Conservation (phyloP, 768 basidiomycete species). For the Russula earlei region DNA sequence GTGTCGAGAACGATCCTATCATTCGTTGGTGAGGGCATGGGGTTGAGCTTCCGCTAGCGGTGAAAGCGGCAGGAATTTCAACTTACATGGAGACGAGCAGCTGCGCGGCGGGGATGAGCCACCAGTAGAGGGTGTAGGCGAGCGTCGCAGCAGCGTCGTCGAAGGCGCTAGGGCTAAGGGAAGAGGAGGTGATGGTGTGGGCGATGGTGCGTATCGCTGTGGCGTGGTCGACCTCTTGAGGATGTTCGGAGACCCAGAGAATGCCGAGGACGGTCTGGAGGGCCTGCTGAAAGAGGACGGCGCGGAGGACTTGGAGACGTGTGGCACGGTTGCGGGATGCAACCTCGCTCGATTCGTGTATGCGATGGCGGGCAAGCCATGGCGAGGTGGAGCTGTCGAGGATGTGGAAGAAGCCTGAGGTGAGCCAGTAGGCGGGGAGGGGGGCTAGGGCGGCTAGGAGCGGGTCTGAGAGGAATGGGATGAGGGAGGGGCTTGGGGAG, state of each 20-base stretch:
- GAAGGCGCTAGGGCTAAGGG: slow-evolving; percentile 27
- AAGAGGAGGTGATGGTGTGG: neutral
- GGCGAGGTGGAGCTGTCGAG: slow-evolving; percentile 72
- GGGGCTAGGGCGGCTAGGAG: slow-evolving; percentile 65
- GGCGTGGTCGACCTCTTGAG: slow-evolving; percentile 10
- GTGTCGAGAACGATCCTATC: slow-evolving; percentile 87
- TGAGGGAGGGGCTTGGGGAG: slow-evolving; percentile 33
- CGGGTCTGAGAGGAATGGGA: slow-evolving; percentile 60
- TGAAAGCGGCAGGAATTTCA: neutral
- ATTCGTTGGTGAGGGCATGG: no score
- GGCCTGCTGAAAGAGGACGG: slow-evolving; percentile 79
- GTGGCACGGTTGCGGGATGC: slow-evolving; percentile 65
- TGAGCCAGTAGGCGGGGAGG: slow-evolving; percentile 73
- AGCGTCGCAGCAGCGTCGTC: slow-evolving; percentile 29
- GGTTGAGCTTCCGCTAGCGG: no score
- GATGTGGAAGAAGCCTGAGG: slow-evolving; percentile 70
- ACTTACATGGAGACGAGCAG: slow-evolving; percentile 78
- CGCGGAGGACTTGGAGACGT: slow-evolving; percentile 57
- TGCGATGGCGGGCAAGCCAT: slow-evolving; percentile 74
- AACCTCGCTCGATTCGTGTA: slow-evolving; percentile 83
- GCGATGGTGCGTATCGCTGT: slow-evolving; percentile 24
- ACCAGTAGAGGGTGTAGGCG: slow-evolving; percentile 81
- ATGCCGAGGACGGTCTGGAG: slow-evolving; percentile 74
- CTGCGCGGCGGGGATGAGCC: slow-evolving; percentile 71
- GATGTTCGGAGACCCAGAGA: slow-evolving; percentile 47